Evolutionary conservation across 495 filamentous ascomycete genomes (phyloP).

Genomic region (Xylaria longipes): DNA sequence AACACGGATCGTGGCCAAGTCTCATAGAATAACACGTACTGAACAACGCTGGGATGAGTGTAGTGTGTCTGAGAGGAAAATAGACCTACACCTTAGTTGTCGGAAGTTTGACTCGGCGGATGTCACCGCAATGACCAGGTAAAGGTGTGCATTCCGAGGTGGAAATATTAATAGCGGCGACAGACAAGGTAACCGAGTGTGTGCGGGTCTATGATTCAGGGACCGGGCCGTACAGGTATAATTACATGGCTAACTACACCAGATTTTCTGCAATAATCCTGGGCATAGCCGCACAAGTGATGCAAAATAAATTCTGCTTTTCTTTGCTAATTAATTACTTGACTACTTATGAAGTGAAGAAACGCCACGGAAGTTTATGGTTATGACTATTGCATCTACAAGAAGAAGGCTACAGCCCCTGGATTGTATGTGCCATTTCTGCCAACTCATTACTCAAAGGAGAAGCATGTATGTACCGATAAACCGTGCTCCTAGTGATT

Average conservation of each 20-base stretch:
- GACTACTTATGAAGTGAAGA: not conserved
- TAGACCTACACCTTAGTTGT: not conserved
- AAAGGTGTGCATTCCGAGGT: not conserved
- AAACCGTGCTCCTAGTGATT: not conserved
- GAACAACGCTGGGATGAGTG: not conserved
- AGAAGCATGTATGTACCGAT: not conserved
- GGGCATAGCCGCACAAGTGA: not conserved
- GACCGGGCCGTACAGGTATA: not conserved
- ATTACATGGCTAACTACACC: not conserved
- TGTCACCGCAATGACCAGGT: not conserved
- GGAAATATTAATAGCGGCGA: not conserved
- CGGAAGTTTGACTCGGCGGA: not conserved
- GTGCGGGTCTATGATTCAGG: not conserved
- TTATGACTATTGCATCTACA: not conserved
- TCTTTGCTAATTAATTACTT: not conserved
- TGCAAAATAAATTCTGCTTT: not conserved
- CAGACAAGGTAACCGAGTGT: not conserved
- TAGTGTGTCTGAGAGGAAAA: not conserved
- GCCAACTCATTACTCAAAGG: not conserved
- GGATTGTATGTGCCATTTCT: not conserved
- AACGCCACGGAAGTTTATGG: not conserved
- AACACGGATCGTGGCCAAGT: not conserved
- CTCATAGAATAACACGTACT: not conserved
- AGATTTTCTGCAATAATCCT: not conserved
- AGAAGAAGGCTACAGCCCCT: not conserved